These are phyloP conservation scores for Fusarium brevicatenulatum DNA, from an alignment of 2,329 filamentous ascomycete species.

Conservation along the genomic window DNA sequence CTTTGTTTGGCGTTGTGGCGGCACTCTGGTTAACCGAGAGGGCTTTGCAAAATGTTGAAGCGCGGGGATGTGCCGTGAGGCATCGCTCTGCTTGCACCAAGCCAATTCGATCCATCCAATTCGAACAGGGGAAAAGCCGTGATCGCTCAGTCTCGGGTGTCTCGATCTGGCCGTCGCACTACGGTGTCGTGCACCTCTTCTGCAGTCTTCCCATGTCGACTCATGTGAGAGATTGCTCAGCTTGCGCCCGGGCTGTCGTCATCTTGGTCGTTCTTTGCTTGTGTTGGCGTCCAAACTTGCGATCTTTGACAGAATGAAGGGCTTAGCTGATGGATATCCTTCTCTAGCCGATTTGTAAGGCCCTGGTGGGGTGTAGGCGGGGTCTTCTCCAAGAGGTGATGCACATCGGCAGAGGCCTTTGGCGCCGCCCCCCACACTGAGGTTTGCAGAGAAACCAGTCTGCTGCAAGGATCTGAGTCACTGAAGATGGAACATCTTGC, in stretches of 20 bases:
- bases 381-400: not conserved
- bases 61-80: not conserved
- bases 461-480: not conserved
- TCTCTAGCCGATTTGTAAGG: rapidly evolving
- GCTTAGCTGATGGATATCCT: rapidly evolving
- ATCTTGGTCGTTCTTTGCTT: not conserved
- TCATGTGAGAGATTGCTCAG: not conserved
- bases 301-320: not conserved
- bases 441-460: not conserved
- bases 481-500: not conserved
- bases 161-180: not conserved
- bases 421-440: rapidly evolving
- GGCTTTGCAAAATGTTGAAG: not conserved
- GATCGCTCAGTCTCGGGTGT: not conserved
- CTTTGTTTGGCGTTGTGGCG: rapidly evolving
- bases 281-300: rapidly evolving
- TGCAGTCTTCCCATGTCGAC: not conserved
- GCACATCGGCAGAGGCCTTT: not conserved
- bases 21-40: rapidly evolving
- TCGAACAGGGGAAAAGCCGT: rapidly evolving
- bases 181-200: rapidly evolving
- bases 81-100: not conserved
- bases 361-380: not conserved
- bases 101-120: rapidly evolving
- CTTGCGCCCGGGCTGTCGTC: not conserved